Evolutionary conservation across 371 early-diverging fungal species (phyloP).

Genomic region (Vairimorpha necatrix): DNA sequence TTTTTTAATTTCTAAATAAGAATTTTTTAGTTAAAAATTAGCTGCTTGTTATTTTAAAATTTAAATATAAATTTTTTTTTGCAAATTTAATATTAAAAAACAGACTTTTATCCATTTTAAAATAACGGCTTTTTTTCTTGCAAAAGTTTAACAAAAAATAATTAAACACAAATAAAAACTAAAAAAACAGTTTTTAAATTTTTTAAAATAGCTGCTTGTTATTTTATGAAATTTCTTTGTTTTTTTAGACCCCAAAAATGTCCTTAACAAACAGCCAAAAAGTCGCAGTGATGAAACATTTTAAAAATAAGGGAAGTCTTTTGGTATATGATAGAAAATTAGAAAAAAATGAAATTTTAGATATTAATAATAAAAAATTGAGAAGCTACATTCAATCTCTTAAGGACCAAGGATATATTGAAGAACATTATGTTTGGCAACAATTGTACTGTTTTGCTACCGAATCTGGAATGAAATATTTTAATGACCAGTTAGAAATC

Average conservation of each 20-base stretch:
- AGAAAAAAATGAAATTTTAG: conserved; percentile 40
- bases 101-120: no score
- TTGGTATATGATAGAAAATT: conserved; percentile 46
- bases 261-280: conserved; percentile 38
- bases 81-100: no score
- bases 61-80: no score
- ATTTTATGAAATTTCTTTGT: no score
- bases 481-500: conserved; percentile 54
- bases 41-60: no score
- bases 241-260: conserved; percentile 15
- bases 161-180: no score
- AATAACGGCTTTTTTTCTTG: no score
- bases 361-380: conserved; percentile 52
- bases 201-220: no score
- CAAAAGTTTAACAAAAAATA: no score
- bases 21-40: no score
- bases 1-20: no score
- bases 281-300: conserved; percentile 43
- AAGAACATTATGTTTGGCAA: conserved; percentile 61
- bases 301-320: conserved; percentile 32
- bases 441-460: conserved; percentile 62
- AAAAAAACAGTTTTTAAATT: no score
- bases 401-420: conserved; percentile 50
- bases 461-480: conserved; percentile 50
- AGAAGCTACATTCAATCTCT: conserved; percentile 58